phyloP scores from a whole-genome alignment of 176 grass and related monocot species.

The Oryza officinalis region DNA sequence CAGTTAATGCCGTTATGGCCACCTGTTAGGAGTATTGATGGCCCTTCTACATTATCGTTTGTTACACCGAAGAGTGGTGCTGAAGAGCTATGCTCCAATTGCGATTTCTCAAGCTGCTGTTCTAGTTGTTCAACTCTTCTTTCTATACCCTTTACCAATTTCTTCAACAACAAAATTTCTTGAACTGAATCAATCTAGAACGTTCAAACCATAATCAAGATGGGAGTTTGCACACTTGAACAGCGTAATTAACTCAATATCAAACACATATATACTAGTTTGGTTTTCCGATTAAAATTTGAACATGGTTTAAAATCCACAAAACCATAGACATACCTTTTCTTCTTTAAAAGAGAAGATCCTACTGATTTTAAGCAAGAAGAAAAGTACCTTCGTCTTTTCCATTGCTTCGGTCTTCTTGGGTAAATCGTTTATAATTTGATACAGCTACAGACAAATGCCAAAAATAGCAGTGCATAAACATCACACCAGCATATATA shows the following conservation, averaged over 20 bases:
- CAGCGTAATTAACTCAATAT: slow-evolving; percentile 24
- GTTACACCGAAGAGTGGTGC: slow-evolving; percentile 23
- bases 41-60: slow-evolving; percentile 20
- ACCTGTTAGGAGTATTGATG: slow-evolving; percentile 65
- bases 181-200: slow-evolving; percentile 68
- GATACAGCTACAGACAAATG: slow-evolving; percentile 58
- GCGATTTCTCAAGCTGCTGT: slow-evolving; percentile 55
- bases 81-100: slow-evolving; percentile 44
- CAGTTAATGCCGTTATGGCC: slow-evolving; percentile 62
- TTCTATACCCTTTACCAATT: slow-evolving; percentile 48
- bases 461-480: slow-evolving; percentile 16
- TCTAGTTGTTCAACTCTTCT: slow-evolving; percentile 59
- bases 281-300: not conserved
- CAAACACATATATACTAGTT: not conserved
- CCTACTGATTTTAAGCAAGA: slow-evolving; percentile 20
- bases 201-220: slow-evolving; percentile 30
- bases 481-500: not conserved
- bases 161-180: slow-evolving; percentile 61
- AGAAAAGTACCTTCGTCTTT: slow-evolving; percentile 64
- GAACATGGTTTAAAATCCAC: not conserved
- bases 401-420: slow-evolving; percentile 49
- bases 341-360: slow-evolving; percentile 12
- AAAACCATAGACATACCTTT: not conserved
- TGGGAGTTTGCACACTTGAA: not conserved
- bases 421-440: slow-evolving; percentile 51